A percentile compares a stretch with the other conserved stretches of the same genome.
phyloP scores from a whole-genome alignment of 495 filamentous ascomycete genomes.

The Rostrohypoxylon terebratum region DNA sequence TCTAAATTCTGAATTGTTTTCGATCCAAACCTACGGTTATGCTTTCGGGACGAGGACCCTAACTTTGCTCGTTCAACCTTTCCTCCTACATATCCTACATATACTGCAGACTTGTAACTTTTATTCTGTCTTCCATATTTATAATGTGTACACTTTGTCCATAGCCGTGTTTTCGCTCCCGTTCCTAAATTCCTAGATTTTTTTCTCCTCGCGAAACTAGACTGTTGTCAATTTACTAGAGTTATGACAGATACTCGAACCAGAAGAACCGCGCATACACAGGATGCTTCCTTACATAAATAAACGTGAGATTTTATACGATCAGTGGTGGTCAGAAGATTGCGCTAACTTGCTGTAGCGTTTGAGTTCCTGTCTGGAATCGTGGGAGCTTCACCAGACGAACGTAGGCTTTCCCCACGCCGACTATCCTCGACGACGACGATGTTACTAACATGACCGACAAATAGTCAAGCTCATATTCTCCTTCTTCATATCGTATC shows the following conservation, averaged over 20 bases:
- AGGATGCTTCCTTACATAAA: constrained; percentile 91
- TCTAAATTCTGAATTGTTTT: not conserved
- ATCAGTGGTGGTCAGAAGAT: constrained; percentile 7
- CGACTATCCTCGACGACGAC: not conserved
- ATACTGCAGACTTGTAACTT: not conserved
- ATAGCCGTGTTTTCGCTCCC: not conserved
- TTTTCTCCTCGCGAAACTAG: not conserved
- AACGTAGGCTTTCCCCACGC: constrained; percentile 66
- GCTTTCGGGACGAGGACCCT: constrained; percentile 2
- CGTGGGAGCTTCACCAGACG: constrained; percentile 85
- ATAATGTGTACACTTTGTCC: constrained; percentile 1
- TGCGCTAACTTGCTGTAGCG: constrained; percentile 47
- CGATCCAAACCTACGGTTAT: constrained; percentile 21
- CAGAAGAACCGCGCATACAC: constrained; percentile 20
- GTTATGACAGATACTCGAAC: constrained; percentile 31
- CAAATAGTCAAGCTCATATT: constrained; percentile 87
- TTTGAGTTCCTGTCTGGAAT: constrained; percentile 76
- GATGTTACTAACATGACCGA: constrained; percentile 26
- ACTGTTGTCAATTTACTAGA: constrained; percentile 26
- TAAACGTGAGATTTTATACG: constrained; percentile 66
- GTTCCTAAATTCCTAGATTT: not conserved
- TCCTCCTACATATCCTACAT: too few relatives aligned
- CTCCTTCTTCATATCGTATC: constrained; percentile 93
- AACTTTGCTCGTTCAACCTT: not conserved
- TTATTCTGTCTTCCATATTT: constrained; percentile 3